phyloP scores from a whole-genome alignment of 208 protist species.

The Histomonas meleagridis region DNA sequence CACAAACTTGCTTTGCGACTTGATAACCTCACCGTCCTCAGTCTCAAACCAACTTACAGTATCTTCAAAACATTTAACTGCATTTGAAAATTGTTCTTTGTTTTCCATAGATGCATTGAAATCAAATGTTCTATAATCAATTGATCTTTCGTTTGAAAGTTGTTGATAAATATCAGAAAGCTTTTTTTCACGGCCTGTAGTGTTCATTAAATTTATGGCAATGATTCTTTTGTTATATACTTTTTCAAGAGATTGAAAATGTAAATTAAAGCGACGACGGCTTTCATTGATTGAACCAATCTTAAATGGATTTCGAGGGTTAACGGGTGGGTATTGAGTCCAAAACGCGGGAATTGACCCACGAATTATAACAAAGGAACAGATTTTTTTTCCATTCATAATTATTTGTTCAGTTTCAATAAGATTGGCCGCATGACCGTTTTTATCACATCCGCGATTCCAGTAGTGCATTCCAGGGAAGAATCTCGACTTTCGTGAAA shows the following conservation, averaged over 20 bases:
- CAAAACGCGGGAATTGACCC: neutral
- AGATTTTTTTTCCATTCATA: neutral
- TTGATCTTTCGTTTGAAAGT: neutral
- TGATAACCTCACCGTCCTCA: neutral
- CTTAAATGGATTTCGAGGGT: neutral
- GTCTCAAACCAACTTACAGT: neutral
- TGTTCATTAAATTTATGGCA: neutral
- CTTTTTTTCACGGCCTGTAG: neutral
- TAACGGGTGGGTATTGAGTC: constrained; percentile 4
- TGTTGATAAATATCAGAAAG: neutral
- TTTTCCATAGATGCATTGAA: neutral
- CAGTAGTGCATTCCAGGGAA: neutral
- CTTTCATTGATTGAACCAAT: neutral
- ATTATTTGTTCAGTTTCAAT: constrained; percentile 4
- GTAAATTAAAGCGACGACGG: neutral
- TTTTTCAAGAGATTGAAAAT: neutral
- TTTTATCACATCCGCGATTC: neutral
- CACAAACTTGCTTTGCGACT: neutral
- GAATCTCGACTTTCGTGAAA: neutral
- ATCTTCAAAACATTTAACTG: neutral
- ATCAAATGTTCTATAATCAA: neutral
- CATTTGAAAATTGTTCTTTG: neutral
- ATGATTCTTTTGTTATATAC: neutral
- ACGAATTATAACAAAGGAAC: neutral
- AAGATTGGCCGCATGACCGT: neutral